Conservation (phyloP, 768 basidiomycete species). For the Cyathus striatus region DNA sequence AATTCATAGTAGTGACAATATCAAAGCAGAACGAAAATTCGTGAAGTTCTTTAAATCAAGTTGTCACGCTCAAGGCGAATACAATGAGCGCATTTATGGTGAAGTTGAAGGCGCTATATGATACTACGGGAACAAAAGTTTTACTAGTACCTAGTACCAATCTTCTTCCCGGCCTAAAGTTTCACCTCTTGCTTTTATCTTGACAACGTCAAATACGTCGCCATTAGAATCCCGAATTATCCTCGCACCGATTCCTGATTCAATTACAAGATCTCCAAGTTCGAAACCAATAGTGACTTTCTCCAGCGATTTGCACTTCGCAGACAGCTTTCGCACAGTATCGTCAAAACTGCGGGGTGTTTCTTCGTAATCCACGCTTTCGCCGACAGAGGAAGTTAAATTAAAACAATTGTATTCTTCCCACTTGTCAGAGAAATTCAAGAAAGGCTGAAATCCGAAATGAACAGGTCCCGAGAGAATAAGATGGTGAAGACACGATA, state of each 20-base stretch:
- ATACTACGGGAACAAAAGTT: too few species aligned
- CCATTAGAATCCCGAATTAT: background rate
- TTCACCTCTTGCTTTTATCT: background rate
- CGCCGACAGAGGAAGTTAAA: background rate
- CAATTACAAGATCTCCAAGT: background rate
- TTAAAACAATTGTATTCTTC: background rate
- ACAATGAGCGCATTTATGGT: too few species aligned
- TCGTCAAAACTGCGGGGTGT: background rate
- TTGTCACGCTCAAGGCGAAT: too few species aligned
- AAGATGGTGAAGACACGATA: background rate
- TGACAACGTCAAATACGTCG: background rate
- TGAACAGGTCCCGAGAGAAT: background rate
- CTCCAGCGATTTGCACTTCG: background rate
- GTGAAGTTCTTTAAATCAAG: too few species aligned
- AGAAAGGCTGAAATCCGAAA: background rate
- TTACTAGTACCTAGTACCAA: too few species aligned
- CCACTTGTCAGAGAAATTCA: background rate
- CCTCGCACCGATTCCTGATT: background rate
- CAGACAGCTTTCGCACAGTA: background rate
- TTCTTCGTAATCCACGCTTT: background rate
- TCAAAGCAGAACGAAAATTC: too few species aligned
- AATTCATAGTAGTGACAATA: too few species aligned
- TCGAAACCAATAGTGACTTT: background rate
- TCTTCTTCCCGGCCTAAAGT: background rate
- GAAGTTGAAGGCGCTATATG: too few species aligned